Evolutionary conservation across 2,329 filamentous ascomycete genomes (phyloP), one percentile per base, ranked within the genome.

Genomic region (Sporothrix pseudoabietina): DNA sequence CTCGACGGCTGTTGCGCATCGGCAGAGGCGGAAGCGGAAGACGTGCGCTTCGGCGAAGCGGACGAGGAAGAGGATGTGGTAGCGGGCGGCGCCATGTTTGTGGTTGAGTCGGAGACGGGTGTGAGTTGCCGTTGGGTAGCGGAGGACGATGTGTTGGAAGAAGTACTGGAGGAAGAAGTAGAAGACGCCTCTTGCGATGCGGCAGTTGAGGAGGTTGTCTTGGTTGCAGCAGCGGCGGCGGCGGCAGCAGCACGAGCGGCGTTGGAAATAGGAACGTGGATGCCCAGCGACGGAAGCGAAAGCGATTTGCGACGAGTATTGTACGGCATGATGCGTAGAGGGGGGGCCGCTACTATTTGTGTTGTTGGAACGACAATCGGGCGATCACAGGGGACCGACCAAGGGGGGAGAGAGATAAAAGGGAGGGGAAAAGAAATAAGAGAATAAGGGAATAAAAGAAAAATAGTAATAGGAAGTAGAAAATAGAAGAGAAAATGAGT

Each of bases 221-320:
- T 81, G 77, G 70, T 81, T 79, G 63, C 81, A 77, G 78, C 82
- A 79, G 70, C 66, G 49, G 73, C 73, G 59, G 71, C 71, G 9
- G 49, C 49, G 82, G 87, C 65, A 12, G 73, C 73, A 68, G 65
- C 83, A 83, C 89, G 85, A 76, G 88, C 84, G 79, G 89, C 87
- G 79, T 90, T 85, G 78, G 87, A 85, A 79, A 91, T 88, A 76
- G 92, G 91, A 76, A 98, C 87, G 79, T 96, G 93, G 78, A 98
- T 97, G 81, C 96, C 96, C 79, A 98, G 88, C 77, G 94, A 97
- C 75, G 94, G 92, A 80, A 98, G 87, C 76, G 94, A 98, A 77
- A 99, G 86, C 80, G 94, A 97, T 86, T 98, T 98, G 83, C 94
- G 91, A 84, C 95, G 92, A 78, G 95, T 98, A 83, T 98, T 97